Evolutionary conservation across 1,284 basidiomycete genomes (phyloP), one percentile per base, ranked within the genome.

Genomic region (Puccinia horiana): DNA sequence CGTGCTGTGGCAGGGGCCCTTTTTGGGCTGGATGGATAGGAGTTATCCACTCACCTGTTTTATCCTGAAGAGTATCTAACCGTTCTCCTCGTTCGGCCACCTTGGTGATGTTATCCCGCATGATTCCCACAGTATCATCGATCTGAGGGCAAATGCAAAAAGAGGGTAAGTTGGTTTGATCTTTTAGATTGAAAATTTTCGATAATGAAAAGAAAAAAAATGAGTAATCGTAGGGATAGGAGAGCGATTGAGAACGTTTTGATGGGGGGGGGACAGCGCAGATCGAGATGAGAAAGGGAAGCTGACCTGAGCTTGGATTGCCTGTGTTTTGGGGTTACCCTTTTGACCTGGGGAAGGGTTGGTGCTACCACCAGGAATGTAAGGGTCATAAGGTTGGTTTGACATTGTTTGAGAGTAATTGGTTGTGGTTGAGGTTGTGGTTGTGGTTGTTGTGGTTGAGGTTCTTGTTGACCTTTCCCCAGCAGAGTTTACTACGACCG

Each of bases 21-120:
- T 37, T 29, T 37, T 40, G 79, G 58, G 67, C 78, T 37, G 35
- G 49, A 29, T 29, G 16, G 35, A 49, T 52, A 42, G 29, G 26
- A 40, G 49, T 20, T 0, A 0, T 26, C 61, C 12, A 90, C 92
- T 85, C 85, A 96, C 96, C 95, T 76, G 96, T 98, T 91, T 98
- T 98, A 89, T 98, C 95, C 88, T 98, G 96, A 84, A 98, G 89
- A 80, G 93, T 92, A 87, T 98, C 95, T 83, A 99, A 89, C 84
- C 94, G 89, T 89, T 98, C 96, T 86, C 96, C 96, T 86, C 96
- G 90, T 89, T 98, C 95, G 32, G 95, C 93, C 47, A 98, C 95
- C 88, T 94, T 94, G 85, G 92, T 93, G 86, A 98, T 98, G 88
- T 98, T 99, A 86, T 98, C 95, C 86, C 94, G 91, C 96, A 98